Conservation (phyloP, 108 stramenopile species). For the Discostella stelligeroides region DNA sequence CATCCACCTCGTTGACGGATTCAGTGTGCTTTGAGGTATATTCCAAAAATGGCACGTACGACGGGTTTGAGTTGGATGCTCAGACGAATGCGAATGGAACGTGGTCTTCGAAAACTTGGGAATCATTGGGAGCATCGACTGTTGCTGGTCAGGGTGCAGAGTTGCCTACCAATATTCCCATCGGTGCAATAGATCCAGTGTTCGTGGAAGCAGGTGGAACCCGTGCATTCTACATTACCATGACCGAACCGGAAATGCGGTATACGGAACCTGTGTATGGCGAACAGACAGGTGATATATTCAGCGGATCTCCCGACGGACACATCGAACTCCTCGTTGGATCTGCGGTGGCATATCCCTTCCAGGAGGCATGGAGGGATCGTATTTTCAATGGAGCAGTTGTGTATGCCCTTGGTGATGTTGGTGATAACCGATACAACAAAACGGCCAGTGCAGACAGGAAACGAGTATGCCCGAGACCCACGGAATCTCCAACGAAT, state of each 20-base stretch:
- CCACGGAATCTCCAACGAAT: conserved; percentile 1
- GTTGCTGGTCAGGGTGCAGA: conserved; percentile 28
- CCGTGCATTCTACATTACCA: conserved; percentile 43
- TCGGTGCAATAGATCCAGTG: conserved; percentile 33
- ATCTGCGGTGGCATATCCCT: conserved; percentile 30
- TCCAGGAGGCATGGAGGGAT: conserved; percentile 18
- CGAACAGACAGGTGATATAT: conserved; percentile 39
- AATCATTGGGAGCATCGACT: conserved; percentile 24
- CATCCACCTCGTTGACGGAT: conserved; percentile 31
- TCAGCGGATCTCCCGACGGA: conserved; percentile 9
- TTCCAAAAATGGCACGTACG: conserved; percentile 40
- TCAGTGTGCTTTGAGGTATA: conserved; percentile 48
- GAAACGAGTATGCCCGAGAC: conserved; percentile 17
- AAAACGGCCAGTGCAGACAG: conserved; percentile 18
- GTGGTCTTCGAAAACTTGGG: conserved; percentile 29
- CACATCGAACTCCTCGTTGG: conserved; percentile 34
- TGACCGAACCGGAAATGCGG: conserved; percentile 36
- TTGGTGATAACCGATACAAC: conserved; percentile 26
- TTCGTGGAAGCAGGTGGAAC: conserved; percentile 32
- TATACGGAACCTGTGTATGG: conserved; percentile 33
- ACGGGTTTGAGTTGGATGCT: conserved; percentile 30
- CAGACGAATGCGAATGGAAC: conserved; percentile 11
- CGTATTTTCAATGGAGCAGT: conserved; percentile 49
- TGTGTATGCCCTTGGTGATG: conserved; percentile 34
- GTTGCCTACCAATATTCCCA: conserved; percentile 21